phyloP scores from a whole-genome alignment of 345 rosid species.

The Raphanus sativus region DNA sequence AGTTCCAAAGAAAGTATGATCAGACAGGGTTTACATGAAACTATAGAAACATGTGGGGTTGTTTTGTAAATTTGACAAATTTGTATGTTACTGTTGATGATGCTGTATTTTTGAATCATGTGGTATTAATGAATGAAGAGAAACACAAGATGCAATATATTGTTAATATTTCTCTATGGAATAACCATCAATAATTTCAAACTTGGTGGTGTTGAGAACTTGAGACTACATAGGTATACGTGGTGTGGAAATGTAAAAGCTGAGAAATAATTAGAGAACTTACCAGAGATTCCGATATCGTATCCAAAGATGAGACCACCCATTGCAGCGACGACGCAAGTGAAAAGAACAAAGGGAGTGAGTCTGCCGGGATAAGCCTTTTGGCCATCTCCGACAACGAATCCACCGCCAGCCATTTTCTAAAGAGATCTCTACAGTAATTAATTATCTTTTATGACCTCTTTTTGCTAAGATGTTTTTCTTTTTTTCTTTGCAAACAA shows the following conservation, averaged over 20 bases:
- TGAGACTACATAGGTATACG: not conserved
- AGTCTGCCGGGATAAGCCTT: constrained; percentile 84
- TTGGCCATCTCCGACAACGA: constrained; percentile 47
- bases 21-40: not conserved
- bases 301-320: constrained; percentile 98
- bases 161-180: not conserved
- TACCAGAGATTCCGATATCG: constrained; percentile 95
- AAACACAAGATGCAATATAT: not conserved
- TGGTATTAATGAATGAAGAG: not conserved
- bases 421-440: not conserved
- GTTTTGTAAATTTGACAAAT: not conserved
- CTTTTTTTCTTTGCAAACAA: not conserved
- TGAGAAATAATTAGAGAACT: not conserved
- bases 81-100: not conserved
- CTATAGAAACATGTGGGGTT: constrained; percentile 1
- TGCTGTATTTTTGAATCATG: not conserved
- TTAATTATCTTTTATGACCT: not conserved
- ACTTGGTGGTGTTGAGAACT: not conserved
- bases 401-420: constrained; percentile 61
- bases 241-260: constrained; percentile 10
- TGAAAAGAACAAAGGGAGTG: constrained; percentile 65
- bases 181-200: not conserved
- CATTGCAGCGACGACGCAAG: constrained; percentile 96
- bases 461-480: not conserved
- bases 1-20: not conserved